These are phyloP conservation scores for Heimioporus sp. DNA, from an alignment of 768 basidiomycete genomes.

Conservation along the genomic window DNA sequence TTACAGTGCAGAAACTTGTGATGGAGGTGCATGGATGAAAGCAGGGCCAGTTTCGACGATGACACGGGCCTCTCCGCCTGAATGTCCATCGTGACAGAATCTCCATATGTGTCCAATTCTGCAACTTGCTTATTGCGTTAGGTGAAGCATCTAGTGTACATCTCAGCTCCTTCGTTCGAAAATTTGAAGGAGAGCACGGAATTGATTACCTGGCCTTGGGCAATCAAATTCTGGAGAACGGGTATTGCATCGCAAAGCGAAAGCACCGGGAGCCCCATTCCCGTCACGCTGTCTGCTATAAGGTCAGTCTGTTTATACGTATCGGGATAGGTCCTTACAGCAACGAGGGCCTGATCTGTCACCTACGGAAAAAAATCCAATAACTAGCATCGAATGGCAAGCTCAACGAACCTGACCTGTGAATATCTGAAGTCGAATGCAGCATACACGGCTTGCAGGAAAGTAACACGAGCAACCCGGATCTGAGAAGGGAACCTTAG, in stretches of 20 bases:
- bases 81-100: conserved; percentile 5
- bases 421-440: too few relatives aligned
- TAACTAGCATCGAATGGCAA: too few relatives aligned
- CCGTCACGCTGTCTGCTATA: conserved; percentile 24
- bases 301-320: not conserved
- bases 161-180: conserved; percentile 32
- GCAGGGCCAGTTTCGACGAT: conserved; percentile 24
- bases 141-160: conserved; percentile 37
- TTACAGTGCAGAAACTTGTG: not conserved
- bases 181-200: conserved; percentile 48
- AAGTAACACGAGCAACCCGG: too few relatives aligned
- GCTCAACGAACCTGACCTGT: too few relatives aligned
- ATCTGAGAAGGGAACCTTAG: too few relatives aligned
- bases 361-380: not conserved
- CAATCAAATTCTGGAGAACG: conserved; percentile 40
- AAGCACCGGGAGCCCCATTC: conserved; percentile 41
- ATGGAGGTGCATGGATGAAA: conserved; percentile 2
- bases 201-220: conserved; percentile 31
- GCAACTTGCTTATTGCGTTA: conserved; percentile 24
- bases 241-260: conserved; percentile 33
- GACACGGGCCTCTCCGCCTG: not conserved
- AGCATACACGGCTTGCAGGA: too few relatives aligned
- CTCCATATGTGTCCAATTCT: not conserved
- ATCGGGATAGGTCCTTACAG: conserved; percentile 1
- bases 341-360: conserved; percentile 6